Evolutionary conservation across 2,329 filamentous ascomycete genomes (phyloP), one percentile per base, ranked within the genome.

Genomic region (Claviceps pazoutovae): DNA sequence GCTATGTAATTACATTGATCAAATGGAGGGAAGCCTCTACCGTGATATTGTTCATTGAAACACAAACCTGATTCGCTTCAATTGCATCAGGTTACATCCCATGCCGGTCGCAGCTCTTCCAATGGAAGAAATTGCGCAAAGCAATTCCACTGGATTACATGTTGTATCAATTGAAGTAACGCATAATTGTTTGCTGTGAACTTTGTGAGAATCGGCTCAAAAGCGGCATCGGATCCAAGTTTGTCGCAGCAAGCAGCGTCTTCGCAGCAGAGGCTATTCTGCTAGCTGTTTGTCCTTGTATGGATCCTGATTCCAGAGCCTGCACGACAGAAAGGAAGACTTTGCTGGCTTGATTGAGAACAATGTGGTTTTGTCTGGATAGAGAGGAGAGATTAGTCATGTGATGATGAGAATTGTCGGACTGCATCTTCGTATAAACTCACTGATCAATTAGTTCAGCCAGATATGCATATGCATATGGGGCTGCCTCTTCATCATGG

Each of bases 401-500:
- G 23, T 26, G 14, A 36, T 47, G 36, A 39, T 11, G 9, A 39
- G 3, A 7, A 39, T n/a, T 5, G 9, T 39, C n/a, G 37, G 9
- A 26, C 36, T 14, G 8, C n/a, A 34, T 26, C 36, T 30, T 38
- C 16, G 21, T 36, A 9, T 46, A 34, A n/a, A 83, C 89, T 79
- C 81, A 96, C 93, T 94, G 86, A 59, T 94, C 86, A 65, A 97
- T 96, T 56, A 98, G 71, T 65, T 95, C 84, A 13, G 87, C 83
- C 53, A 98, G 74, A 71, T 95, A 98, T 45, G 84, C 83, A 65
- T 98, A 98, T 1, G 90, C 90, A 66, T 94, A 97, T 14, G 93
- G 93, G 19, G 93, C 93, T 4, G 93, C 93, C 71, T 98, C 93
- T 67, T 98, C 93, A 58, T 98, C 93, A 62, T 95, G 96, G 16